Evolutionary conservation across 139 green algal genomes (phyloP).

Genomic region (Picochlorum sp.): DNA sequence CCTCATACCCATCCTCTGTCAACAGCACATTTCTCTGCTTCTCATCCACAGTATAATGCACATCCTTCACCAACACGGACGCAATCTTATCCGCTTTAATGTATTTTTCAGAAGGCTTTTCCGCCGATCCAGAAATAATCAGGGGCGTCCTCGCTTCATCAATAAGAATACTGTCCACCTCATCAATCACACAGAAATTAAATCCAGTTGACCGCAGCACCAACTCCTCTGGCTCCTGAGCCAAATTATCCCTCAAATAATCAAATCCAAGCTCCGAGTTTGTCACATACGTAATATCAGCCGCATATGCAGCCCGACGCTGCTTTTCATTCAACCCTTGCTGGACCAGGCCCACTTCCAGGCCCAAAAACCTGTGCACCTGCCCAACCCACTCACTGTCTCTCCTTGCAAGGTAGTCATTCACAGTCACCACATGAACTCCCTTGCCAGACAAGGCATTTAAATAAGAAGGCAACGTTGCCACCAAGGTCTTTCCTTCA

Average conservation of each 20-base stretch:
- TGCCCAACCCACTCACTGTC: slow-evolving; percentile 95
- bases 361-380: slow-evolving; percentile 90
- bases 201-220: slow-evolving; percentile 74
- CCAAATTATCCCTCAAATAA: slow-evolving; percentile 96
- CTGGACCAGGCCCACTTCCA: slow-evolving; percentile 83
- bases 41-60: slow-evolving; percentile 99
- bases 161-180: slow-evolving; percentile 97
- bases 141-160: slow-evolving; percentile 94
- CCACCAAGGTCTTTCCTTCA: slow-evolving; percentile 96
- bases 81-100: slow-evolving; percentile 82
- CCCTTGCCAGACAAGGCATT: slow-evolving; percentile 87
- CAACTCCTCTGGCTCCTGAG: slow-evolving; percentile 64
- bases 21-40: slow-evolving; percentile 96
- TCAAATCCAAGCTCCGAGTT: slow-evolving; percentile 98
- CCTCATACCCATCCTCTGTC: slow-evolving; percentile 97
- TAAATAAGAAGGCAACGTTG: slow-evolving; percentile 92
- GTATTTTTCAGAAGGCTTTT: slow-evolving; percentile 81
- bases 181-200: slow-evolving; percentile 97
- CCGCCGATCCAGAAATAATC: slow-evolving; percentile 83
- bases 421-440: slow-evolving; percentile 97
- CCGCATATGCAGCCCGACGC: slow-evolving; percentile 65
- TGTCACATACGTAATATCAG: slow-evolving; percentile 96
- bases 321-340: slow-evolving; percentile 45
- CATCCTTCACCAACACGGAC: slow-evolving; percentile 60
- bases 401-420: slow-evolving; percentile 94